phyloP scores from a whole-genome alignment of 352 stramenopile genomes.

The Pythium rishiriense region DNA sequence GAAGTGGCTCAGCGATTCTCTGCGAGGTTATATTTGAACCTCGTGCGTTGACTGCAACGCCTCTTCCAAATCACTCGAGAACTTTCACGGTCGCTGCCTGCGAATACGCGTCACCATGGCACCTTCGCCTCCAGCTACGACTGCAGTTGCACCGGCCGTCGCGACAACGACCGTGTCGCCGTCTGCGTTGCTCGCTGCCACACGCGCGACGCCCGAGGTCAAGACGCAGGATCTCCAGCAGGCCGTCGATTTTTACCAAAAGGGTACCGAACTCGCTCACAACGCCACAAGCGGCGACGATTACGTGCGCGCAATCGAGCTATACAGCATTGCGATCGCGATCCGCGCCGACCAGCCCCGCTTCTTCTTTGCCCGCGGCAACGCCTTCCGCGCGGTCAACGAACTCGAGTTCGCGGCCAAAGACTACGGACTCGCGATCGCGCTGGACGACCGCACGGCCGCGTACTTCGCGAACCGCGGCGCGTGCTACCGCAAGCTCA shows the following conservation, averaged over 20 bases:
- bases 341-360: slow-evolving; percentile 66
- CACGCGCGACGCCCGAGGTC: slow-evolving; percentile 35
- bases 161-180: not conserved
- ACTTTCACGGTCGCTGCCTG: not conserved
- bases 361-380: slow-evolving; percentile 74
- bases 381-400: slow-evolving; percentile 71
- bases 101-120: too few species aligned
- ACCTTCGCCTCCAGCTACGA: too few species aligned
- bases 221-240: slow-evolving; percentile 73
- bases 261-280: slow-evolving; percentile 69
- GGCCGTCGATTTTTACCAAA: slow-evolving; percentile 76
- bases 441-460: slow-evolving; percentile 61
- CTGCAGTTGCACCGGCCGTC: not conserved
- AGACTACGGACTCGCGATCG: slow-evolving; percentile 61
- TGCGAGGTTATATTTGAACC: slow-evolving; percentile 19
- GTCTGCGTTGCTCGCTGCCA: slow-evolving; percentile 16
- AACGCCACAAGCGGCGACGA: slow-evolving; percentile 53
- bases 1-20: not conserved
- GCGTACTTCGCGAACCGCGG: slow-evolving; percentile 78
- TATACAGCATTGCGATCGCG: slow-evolving; percentile 72
- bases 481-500: slow-evolving; percentile 74
- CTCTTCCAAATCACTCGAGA: not conserved
- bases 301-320: slow-evolving; percentile 73
- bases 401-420: slow-evolving; percentile 61
- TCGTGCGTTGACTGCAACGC: not conserved